Evolutionary conservation across 495 filamentous ascomycete species (phyloP).

Genomic region (Aspergillus funiculosus): DNA sequence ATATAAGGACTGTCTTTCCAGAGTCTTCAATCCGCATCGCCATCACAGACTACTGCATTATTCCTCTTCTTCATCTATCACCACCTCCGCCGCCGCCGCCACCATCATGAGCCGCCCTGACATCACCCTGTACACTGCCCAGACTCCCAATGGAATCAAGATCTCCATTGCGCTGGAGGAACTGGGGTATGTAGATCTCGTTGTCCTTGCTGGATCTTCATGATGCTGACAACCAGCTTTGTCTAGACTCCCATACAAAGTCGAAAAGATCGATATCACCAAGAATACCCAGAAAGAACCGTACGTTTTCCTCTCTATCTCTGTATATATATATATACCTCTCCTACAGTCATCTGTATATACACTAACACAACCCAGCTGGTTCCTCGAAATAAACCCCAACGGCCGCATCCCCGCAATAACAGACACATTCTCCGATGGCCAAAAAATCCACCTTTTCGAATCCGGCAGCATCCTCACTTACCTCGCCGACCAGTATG

Average conservation of each 20-base stretch:
- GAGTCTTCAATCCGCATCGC: neutral
- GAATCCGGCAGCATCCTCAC: slow-evolving; percentile 83
- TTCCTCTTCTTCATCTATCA: neutral
- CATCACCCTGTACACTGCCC: slow-evolving; percentile 46
- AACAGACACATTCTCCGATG: slow-evolving; percentile 69
- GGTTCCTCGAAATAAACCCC: slow-evolving; percentile 90
- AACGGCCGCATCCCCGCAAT: slow-evolving; percentile 94
- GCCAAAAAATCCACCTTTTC: slow-evolving; percentile 68
- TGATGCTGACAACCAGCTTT: slow-evolving; percentile 5
- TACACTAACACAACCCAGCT: slow-evolving; percentile 29
- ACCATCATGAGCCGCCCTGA: slow-evolving; percentile 33
- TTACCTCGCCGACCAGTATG: slow-evolving; percentile 77
- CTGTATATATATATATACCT: too few relatives aligned
- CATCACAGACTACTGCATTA: neutral
- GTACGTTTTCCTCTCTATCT: slow-evolving; percentile 30
- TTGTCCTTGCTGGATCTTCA: neutral
- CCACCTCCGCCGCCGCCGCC: neutral
- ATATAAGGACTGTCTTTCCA: slow-evolving; percentile 6
- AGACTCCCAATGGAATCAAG: slow-evolving; percentile 60
- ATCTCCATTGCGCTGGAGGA: slow-evolving; percentile 88
- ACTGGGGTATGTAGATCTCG: slow-evolving; percentile 47
- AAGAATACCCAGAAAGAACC: slow-evolving; percentile 76
- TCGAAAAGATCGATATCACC: slow-evolving; percentile 61
- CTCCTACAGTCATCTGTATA: neutral
- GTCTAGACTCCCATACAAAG: slow-evolving; percentile 51